Evolutionary conservation across 2,329 filamentous ascomycete genomes (phyloP).

Genomic region (Pseudogymnoascus sp.): DNA sequence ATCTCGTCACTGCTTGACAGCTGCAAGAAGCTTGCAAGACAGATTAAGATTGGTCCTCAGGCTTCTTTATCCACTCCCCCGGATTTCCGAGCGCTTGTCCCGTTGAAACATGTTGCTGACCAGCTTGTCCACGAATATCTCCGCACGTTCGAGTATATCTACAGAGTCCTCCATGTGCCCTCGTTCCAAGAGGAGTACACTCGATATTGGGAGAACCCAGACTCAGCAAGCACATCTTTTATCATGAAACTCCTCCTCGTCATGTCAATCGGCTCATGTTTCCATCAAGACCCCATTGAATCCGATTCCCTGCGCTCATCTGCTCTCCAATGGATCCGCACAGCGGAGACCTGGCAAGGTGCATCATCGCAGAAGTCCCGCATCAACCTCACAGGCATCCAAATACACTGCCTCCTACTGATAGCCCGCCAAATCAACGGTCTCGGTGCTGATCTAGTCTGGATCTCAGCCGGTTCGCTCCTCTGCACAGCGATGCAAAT

Average conservation of each 20-base stretch:
- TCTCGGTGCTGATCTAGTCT: constrained; percentile 35
- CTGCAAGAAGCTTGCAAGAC: no score
- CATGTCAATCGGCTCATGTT: constrained; percentile 34
- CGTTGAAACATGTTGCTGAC: constrained; percentile 29
- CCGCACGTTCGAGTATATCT: constrained; percentile 41
- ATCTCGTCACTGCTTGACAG: no score
- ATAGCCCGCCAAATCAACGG: constrained; percentile 37
- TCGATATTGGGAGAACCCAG: constrained; percentile 37
- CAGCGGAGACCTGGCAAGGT: constrained; percentile 36
- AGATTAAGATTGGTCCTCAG: no score
- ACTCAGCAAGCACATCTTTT: constrained; percentile 18
- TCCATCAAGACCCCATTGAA: constrained; percentile 23
- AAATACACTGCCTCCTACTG: constrained; percentile 35
- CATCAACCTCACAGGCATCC: constrained; percentile 30
- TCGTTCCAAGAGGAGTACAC: constrained; percentile 45
- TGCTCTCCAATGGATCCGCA: constrained; percentile 35
- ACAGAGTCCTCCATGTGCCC: constrained; percentile 47
- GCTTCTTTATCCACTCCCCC: no score
- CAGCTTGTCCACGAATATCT: constrained; percentile 41
- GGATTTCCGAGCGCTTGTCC: no score
- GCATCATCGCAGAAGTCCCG: constrained; percentile 35
- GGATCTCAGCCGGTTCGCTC: constrained; percentile 36
- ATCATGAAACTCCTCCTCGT: constrained; percentile 35
- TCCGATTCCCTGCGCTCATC: constrained; percentile 23
- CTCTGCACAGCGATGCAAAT: constrained; percentile 39